These are phyloP conservation scores for Puccinia hordei DNA, from an alignment of 1,284 basidiomycete genomes.

Conservation along the genomic window DNA sequence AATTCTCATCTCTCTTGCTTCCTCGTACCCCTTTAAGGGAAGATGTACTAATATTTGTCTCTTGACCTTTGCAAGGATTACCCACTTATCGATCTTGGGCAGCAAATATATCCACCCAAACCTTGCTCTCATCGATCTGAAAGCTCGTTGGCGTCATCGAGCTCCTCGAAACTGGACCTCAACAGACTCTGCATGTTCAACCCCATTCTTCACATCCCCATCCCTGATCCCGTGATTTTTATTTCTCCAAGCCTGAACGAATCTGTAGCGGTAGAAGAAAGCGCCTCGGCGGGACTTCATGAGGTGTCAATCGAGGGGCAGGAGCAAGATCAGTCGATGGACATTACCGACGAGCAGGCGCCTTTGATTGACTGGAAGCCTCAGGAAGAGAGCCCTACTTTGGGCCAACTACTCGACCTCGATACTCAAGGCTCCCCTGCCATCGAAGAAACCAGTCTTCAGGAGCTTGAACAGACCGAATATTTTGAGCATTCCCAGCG, in stretches of 20 bases:
- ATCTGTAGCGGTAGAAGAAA: neutral
- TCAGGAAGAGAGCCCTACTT: neutral
- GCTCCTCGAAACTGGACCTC: neutral
- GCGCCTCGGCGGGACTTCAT: neutral
- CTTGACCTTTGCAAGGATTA: slow-evolving; percentile 4
- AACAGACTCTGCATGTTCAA: neutral
- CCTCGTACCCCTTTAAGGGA: neutral
- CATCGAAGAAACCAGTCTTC: neutral
- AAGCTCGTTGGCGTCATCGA: neutral
- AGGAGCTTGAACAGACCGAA: neutral
- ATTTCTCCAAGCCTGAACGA: neutral
- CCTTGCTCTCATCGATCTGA: neutral
- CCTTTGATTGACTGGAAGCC: slow-evolving; percentile 5
- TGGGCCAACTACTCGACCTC: neutral
- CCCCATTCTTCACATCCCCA: neutral
- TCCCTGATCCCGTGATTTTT: neutral
- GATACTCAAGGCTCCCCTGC: too few species aligned
- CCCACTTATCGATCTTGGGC: slow-evolving; percentile 9
- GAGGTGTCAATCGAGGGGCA: neutral
- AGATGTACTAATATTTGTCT: neutral
- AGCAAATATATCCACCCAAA: slow-evolving; percentile 17
- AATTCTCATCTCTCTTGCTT: too few species aligned
- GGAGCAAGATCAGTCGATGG: neutral
- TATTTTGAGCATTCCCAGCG: neutral
- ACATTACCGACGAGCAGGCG: neutral